phyloP scores from a whole-genome alignment of 2,329 filamentous ascomycete species.

The Nemania sp. region DNA sequence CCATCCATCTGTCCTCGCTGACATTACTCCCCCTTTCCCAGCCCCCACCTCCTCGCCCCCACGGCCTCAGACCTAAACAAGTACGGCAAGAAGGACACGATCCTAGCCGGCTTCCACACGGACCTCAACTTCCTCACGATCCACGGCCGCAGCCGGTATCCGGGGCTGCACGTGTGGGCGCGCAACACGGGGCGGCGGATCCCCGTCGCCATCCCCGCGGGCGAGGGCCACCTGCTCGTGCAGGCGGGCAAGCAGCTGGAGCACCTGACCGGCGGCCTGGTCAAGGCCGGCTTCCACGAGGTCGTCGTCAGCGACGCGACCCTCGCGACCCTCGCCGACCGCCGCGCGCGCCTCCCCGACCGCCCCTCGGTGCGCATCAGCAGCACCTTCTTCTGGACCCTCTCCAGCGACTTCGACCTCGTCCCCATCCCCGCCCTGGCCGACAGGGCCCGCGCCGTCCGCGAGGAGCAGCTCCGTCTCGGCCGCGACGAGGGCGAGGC shows the following conservation, averaged over 20 bases:
- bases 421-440: conserved; percentile 54
- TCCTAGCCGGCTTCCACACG: conserved; percentile 66
- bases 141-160: conserved; percentile 65
- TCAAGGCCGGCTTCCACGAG: conserved; percentile 67
- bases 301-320: conserved; percentile 62
- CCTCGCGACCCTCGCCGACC: conserved; percentile 50
- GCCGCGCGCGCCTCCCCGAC: conserved; percentile 49
- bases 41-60: conserved; percentile 64
- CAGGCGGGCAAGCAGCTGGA: conserved; percentile 68
- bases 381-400: conserved; percentile 65
- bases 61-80: conserved; percentile 62
- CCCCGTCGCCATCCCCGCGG: conserved; percentile 61
- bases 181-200: conserved; percentile 65
- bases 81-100: conserved; percentile 59
- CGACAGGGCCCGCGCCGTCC: conserved; percentile 49
- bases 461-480: conserved; percentile 52
- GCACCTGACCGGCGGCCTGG: conserved; percentile 62
- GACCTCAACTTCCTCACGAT: conserved; percentile 69
- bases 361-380: conserved; percentile 61
- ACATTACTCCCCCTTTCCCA: conserved; percentile 31
- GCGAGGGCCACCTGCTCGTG: conserved; percentile 63
- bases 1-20: background rate
- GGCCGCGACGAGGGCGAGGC: conserved; percentile 60
- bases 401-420: conserved; percentile 61
- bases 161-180: conserved; percentile 66